Evolutionary conservation across 305 asterid species (phyloP).

Genomic region (Rubia peregrina): DNA sequence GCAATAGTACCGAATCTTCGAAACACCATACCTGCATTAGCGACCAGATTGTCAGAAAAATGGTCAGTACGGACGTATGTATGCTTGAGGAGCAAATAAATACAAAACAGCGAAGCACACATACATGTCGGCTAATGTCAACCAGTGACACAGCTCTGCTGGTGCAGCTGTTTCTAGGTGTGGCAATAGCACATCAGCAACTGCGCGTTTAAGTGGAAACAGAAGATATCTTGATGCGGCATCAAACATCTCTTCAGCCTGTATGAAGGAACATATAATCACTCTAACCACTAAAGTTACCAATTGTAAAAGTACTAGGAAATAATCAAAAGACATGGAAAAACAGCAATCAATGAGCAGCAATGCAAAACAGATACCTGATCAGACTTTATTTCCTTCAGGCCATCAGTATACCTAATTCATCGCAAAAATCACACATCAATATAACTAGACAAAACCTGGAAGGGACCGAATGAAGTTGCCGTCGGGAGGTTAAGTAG

Average conservation of each 20-base stretch:
- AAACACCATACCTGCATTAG: constrained; percentile 67
- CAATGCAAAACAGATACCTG: constrained; percentile 48
- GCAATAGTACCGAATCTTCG: constrained; percentile 76
- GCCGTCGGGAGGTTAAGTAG: constrained; percentile 4
- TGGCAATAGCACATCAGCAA: constrained; percentile 83
- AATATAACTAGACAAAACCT: constrained; percentile 8
- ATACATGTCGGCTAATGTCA: constrained; percentile 83
- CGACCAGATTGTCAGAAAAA: background rate
- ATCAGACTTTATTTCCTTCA: constrained; percentile 59
- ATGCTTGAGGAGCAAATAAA: background rate
- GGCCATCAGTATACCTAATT: constrained; percentile 82
- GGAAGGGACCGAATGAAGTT: constrained; percentile 13
- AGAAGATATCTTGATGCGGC: constrained; percentile 94
- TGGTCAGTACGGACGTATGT: background rate
- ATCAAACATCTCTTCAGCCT: constrained; percentile 95
- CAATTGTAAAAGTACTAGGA: background rate
- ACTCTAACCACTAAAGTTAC: background rate
- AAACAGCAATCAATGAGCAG: background rate
- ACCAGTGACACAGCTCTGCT: constrained; percentile 87
- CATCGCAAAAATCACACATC: constrained; percentile 22
- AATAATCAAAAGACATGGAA: background rate
- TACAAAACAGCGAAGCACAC: constrained; percentile 15
- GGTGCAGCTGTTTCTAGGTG: constrained; percentile 78
- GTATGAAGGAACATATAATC: constrained; percentile 22
- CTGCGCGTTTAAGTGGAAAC: constrained; percentile 93